Evolutionary conservation across 192 early-diverging fungal species (phyloP), one percentile per base, ranked within the genome.

Genomic region (Coemansia sp.): DNA sequence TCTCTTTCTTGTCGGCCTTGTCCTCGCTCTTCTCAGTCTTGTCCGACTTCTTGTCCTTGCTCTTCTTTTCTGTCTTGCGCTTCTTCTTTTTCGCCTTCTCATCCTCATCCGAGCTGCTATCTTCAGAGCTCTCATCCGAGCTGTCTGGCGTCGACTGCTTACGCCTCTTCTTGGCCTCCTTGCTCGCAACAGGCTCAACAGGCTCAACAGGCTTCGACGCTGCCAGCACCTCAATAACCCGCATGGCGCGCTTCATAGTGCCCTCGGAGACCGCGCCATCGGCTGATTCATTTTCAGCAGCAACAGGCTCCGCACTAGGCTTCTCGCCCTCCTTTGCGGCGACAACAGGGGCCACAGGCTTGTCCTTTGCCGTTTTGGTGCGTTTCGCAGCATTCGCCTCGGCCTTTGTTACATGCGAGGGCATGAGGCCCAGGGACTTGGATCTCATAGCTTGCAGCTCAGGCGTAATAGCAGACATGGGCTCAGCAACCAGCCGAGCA

Each of bases 321-420:
- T 37, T 41, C 6, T 64, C 61, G 26, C 34, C 67, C 9, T 61
- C 62, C 23, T 60, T 47, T 4, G 65, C 25, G 1, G 16, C 57
- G 52, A 34, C 35, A 37, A 18, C 34, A 34, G 62, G 11, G 13
- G 61, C 18, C n/a, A 16, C 38, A 7, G 62, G 31, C 25, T 56
- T 56, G 2, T 41, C 45, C 41, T 41, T 65, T 16, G 55, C 64
- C 38, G 58, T 37, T 36, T 67, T 70, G 3, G n/a, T 55, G n/a
- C 33, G 25, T 7, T 21, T 58, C 11, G 33, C 53, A 6, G 61
- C 47, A 35, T 64, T 66, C 2, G 74, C 68, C 36, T 70, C 64
- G 0, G 50, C 64, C 56, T 76, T 76, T 23, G 74, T 70, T 3
- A 76, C 74, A 64, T 76, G 74, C 21, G 68, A 67, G 12, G 74